A percentile compares a stretch with the other conserved stretches of the same genome.
These are phyloP conservation scores for Diaporthe citriasiana DNA, from an alignment of 2,329 filamentous ascomycete species.

Conservation along the genomic window DNA sequence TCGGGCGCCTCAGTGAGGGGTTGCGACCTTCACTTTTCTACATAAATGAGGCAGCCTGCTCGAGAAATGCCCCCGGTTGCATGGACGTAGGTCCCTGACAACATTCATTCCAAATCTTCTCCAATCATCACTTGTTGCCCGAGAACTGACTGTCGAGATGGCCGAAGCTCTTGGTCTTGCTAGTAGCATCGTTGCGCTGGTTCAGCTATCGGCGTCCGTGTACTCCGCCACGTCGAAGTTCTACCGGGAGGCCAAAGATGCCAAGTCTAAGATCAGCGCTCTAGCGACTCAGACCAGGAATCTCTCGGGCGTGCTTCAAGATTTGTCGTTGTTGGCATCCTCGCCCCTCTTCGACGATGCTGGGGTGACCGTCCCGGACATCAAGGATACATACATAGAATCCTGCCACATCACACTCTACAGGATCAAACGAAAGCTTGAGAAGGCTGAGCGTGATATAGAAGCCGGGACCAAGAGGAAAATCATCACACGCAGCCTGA, in stretches of 20 bases:
- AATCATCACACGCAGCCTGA: not conserved
- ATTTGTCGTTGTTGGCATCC: not conserved
- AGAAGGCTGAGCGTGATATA: not conserved
- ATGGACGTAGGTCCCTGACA: not conserved
- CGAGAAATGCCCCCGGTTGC: not conserved
- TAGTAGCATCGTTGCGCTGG: not conserved
- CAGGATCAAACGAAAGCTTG: not conserved
- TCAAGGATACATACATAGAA: not conserved
- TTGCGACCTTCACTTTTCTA: not conserved
- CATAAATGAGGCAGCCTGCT: not conserved
- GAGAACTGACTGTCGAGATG: not conserved
- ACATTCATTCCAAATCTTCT: not conserved
- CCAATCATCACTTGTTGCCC: not conserved
- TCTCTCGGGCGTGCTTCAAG: not conserved
- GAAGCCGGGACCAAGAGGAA: not conserved
- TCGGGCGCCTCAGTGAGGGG: not conserved
- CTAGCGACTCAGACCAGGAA: not conserved
- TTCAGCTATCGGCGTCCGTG: not conserved
- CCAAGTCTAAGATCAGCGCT: not conserved
- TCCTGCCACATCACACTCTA: not conserved
- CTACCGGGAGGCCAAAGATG: not conserved
- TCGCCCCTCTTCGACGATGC: not conserved
- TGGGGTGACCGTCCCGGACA: rapidly evolving
- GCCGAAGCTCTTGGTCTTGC: not conserved
- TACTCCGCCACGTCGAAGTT: not conserved